Percentiles rank a stretch among this genome's conserved stretches.
Evolutionary conservation across 495 filamentous ascomycete genomes (phyloP).

Genomic region (Xylaria curta): DNA sequence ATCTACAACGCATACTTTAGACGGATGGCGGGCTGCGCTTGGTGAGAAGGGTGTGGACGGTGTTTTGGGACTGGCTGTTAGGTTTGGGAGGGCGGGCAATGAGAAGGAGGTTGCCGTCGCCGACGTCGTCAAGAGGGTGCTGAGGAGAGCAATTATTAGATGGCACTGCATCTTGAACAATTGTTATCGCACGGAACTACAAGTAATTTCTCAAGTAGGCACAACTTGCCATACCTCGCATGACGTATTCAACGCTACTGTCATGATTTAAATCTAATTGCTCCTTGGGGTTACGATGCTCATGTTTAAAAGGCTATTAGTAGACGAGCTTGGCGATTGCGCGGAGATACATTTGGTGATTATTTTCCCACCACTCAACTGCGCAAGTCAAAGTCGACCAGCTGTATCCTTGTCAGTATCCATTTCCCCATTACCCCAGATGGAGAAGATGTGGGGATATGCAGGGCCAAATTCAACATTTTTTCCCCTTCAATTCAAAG

Average conservation of each 20-base stretch:
- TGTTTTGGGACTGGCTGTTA: constrained; percentile 3
- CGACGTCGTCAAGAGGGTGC: neutral
- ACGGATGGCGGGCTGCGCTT: neutral
- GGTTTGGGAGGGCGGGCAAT: neutral
- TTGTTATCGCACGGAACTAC: neutral
- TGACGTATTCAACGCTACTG: neutral
- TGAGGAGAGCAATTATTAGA: neutral
- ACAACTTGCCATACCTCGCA: neutral
- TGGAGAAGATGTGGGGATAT: constrained; percentile 8
- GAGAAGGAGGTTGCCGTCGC: neutral
- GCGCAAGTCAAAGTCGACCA: neutral
- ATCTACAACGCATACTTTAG: constrained; percentile 16
- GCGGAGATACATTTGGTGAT: constrained; percentile 5
- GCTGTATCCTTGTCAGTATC: neutral
- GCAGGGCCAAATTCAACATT: constrained; percentile 1
- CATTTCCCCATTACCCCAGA: neutral
- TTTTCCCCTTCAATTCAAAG: neutral
- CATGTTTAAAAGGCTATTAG: neutral
- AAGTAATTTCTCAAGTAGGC: neutral
- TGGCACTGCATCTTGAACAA: constrained; percentile 1
- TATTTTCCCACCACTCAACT: constrained; percentile 22
- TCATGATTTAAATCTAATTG: neutral
- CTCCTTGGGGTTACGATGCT: neutral
- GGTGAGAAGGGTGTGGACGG: neutral
- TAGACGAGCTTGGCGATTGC: constrained; percentile 14